Percentiles rank a stretch among this genome's conserved stretches.
Conservation (phyloP, 345 rosid genomes). For the Pseudoturritis turrita region DNA sequence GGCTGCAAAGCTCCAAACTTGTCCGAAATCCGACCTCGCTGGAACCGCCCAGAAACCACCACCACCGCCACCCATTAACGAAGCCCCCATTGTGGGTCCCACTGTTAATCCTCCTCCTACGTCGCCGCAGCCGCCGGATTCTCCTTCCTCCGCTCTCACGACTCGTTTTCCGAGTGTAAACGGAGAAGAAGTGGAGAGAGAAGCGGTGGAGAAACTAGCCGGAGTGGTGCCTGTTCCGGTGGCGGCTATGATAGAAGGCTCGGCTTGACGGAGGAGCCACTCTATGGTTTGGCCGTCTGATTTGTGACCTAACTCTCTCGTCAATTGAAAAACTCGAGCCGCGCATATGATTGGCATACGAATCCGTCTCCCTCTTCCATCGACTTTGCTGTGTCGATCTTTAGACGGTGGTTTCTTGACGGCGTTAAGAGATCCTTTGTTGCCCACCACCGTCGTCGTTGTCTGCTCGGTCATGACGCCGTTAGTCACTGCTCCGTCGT, state of each 20-base stretch:
- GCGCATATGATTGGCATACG: constrained; percentile 98
- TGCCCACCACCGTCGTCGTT: not conserved
- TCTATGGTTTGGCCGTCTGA: constrained; percentile 98
- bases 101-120: constrained; percentile 39
- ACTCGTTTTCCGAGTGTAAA: constrained; percentile 87
- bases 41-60: constrained; percentile 86
- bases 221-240: constrained; percentile 93
- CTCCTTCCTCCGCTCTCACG: constrained; percentile 59
- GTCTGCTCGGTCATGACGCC: constrained; percentile 18
- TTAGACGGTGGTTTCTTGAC: constrained; percentile 85
- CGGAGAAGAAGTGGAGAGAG: constrained; percentile 56
- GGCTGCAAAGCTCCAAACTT: constrained; percentile 72
- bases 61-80: constrained; percentile 8
- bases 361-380: constrained; percentile 85
- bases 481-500: constrained; percentile 11
- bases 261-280: constrained; percentile 97
- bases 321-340: constrained; percentile 88
- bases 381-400: constrained; percentile 96
- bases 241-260: constrained; percentile 94
- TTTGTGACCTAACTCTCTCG: constrained; percentile 91
- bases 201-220: constrained; percentile 76
- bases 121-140: constrained; percentile 14
- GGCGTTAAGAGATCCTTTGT: constrained; percentile 31
- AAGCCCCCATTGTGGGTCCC: constrained; percentile 35
- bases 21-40: constrained; percentile 65